Conservation (phyloP, 805 yeast species). For the Saturnispora quitensis region DNA sequence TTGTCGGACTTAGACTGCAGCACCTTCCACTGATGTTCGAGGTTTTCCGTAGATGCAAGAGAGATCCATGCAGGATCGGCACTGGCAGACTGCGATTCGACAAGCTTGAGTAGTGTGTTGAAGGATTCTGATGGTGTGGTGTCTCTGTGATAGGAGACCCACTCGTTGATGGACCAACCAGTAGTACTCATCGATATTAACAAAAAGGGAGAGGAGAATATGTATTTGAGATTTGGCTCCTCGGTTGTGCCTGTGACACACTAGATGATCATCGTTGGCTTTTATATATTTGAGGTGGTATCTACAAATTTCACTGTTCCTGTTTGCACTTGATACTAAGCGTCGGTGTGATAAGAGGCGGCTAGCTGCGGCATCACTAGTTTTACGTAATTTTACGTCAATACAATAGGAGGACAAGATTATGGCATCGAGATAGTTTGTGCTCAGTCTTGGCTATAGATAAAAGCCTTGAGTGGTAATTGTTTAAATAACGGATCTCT, state of each 20-base stretch:
- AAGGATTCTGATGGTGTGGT: constrained; percentile 56
- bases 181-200: constrained; percentile 19
- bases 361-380: neutral
- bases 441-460: neutral
- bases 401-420: neutral
- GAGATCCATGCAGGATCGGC: constrained; percentile 91
- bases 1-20: constrained; percentile 55
- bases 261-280: neutral
- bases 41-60: constrained; percentile 49
- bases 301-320: neutral
- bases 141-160: constrained; percentile 61
- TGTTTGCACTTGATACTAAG: neutral
- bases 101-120: constrained; percentile 38
- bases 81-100: constrained; percentile 31
- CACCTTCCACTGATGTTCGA: constrained; percentile 69
- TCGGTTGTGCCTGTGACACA: neutral
- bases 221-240: neutral
- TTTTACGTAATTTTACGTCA: neutral
- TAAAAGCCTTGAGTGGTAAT: too few relatives aligned
- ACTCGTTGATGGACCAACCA: constrained; percentile 79
- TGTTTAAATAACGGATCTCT: too few relatives aligned
- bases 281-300: neutral
- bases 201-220: neutral
- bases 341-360: neutral
- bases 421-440: neutral